Conservation (phyloP, 305 asterid genomes). For the Fraxinus platypoda region DNA sequence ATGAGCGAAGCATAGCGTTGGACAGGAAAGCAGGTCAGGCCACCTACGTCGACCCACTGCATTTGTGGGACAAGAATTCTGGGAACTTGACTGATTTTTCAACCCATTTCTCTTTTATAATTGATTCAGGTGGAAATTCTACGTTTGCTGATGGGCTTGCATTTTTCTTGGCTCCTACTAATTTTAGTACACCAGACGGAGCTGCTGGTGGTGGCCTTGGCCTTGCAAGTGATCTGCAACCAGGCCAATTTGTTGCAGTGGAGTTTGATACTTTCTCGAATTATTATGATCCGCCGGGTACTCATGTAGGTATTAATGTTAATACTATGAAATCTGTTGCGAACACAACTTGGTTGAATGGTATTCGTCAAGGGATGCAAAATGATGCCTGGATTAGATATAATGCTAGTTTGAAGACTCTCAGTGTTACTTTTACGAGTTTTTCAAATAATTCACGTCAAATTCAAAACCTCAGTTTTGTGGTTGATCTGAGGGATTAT, state of each 20-base stretch:
- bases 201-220: conserved; percentile 23
- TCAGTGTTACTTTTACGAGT: conserved; percentile 25
- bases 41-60: conserved; percentile 13
- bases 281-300: neutral
- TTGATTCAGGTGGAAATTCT: conserved; percentile 4
- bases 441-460: neutral
- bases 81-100: conserved; percentile 26
- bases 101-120: conserved; percentile 27
- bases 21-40: conserved; percentile 18
- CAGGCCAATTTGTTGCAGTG: conserved; percentile 22
- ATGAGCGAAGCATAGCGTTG: conserved; percentile 9
- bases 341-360: conserved; percentile 16
- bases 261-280: conserved; percentile 24
- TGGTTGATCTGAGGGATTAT: conserved; percentile 21
- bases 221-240: neutral
- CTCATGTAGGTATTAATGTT: conserved; percentile 26
- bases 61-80: conserved; percentile 25
- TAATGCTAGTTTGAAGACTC: conserved; percentile 13
- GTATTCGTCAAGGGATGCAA: conserved; percentile 14
- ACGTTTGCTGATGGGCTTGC: conserved; percentile 26
- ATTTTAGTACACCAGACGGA: neutral
- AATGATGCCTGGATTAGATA: conserved; percentile 30
- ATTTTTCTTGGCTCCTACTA: conserved; percentile 25
- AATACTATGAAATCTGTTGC: conserved; percentile 20
- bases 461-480: neutral